phyloP scores from a whole-genome alignment of 139 green algal species.

The Auxenochlorella pyrenoidosa region DNA sequence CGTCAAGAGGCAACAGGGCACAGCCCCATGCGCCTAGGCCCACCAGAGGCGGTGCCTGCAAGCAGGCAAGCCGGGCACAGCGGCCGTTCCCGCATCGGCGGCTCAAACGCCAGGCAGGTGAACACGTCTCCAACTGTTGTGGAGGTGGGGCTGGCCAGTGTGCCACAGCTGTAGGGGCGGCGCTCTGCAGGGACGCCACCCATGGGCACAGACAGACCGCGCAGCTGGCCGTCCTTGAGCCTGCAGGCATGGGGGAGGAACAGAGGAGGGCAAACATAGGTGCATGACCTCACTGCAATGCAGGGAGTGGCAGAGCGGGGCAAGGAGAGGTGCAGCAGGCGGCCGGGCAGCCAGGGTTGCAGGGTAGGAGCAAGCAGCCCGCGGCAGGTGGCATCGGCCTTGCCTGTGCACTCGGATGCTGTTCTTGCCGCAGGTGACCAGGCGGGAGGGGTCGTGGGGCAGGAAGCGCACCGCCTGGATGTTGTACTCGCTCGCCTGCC shows the following conservation, averaged over 20 bases:
- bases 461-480: constrained; percentile 72
- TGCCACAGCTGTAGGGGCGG: constrained; percentile 32
- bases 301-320: no score
- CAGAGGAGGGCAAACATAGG: no score
- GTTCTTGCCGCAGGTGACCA: constrained; percentile 80
- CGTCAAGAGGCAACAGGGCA: no score
- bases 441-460: constrained; percentile 71
- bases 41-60: constrained; percentile 49
- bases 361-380: no score
- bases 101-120: constrained; percentile 85
- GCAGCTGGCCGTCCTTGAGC: constrained; percentile 60
- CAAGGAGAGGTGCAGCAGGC: no score
- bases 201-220: constrained; percentile 68
- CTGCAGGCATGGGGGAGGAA: neutral
- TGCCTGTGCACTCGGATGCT: constrained; percentile 77
- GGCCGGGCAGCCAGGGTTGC: no score
- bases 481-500: constrained; percentile 72
- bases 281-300: no score
- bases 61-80: constrained; percentile 53
- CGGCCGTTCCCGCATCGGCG: constrained; percentile 40
- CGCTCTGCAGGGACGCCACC: constrained; percentile 16
- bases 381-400: neutral
- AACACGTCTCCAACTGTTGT: constrained; percentile 69
- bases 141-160: neutral
- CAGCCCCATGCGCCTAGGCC: neutral